Conservation (phyloP, 306 rosid genomes). For the Argentina anserina region DNA sequence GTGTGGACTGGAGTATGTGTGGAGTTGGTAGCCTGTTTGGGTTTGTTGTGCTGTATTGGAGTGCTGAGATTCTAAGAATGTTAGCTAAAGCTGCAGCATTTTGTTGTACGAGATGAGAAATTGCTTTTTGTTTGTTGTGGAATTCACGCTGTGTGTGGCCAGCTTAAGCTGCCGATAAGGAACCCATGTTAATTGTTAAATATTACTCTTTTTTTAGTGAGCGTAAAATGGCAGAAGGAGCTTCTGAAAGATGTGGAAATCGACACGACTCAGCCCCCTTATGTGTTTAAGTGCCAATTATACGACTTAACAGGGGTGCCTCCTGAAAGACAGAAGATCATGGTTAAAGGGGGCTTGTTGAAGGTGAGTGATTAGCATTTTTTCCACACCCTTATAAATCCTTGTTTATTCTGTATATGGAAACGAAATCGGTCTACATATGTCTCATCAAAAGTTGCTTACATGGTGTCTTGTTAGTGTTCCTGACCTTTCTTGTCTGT, state of each 20-base stretch:
- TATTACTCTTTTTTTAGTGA: slow-evolving; percentile 45
- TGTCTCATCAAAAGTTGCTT: not conserved
- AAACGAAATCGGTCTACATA: not conserved
- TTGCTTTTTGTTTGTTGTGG: not conserved
- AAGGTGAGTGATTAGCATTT: slow-evolving; percentile 49
- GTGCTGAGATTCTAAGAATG: not conserved
- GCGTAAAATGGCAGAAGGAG: slow-evolving; percentile 94
- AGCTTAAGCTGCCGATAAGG: not conserved
- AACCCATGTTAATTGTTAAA: too few relatives aligned
- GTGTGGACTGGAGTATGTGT: too few relatives aligned
- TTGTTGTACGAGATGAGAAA: not conserved
- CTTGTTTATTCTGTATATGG: slow-evolving; percentile 6
- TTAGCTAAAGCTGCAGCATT: not conserved
- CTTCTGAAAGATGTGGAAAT: slow-evolving; percentile 71
- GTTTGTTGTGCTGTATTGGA: slow-evolving; percentile 4
- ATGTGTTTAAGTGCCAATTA: slow-evolving; percentile 91
- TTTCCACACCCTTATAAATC: not conserved
- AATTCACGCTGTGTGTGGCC: not conserved
- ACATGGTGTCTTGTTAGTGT: not conserved
- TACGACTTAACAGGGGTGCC: slow-evolving; percentile 92
- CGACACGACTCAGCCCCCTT: slow-evolving; percentile 81
- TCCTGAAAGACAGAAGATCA: slow-evolving; percentile 95
- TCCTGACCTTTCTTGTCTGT: slow-evolving; percentile 4
- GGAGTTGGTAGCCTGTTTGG: not conserved
- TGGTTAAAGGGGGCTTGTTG: slow-evolving; percentile 96